phyloP scores from a whole-genome alignment of 2,329 filamentous ascomycete species.

The Claviceps purpurea region DNA sequence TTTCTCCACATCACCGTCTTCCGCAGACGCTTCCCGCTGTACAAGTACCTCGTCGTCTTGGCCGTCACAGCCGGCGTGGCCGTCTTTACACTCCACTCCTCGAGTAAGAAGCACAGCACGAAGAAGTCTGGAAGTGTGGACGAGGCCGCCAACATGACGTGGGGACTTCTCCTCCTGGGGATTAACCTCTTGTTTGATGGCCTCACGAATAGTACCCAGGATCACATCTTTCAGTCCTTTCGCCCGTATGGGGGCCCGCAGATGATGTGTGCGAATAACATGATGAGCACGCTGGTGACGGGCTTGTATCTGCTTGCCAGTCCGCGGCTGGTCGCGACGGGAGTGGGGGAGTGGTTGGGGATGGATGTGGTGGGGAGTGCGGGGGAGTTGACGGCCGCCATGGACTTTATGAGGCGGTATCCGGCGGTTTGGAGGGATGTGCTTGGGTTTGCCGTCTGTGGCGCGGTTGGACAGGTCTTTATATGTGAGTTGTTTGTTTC shows the following conservation, averaged over 20 bases:
- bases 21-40: conserved; percentile 75
- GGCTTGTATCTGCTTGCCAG: conserved; percentile 61
- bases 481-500: conserved; percentile 48
- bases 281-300: conserved; percentile 72
- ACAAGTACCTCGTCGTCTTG: conserved; percentile 90
- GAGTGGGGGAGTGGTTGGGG: conserved; percentile 49
- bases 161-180: conserved; percentile 70
- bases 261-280: conserved; percentile 98
- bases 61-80: conserved; percentile 87
- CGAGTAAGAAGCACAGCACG: conserved; percentile 33
- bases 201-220: conserved; percentile 90
- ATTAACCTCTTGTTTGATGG: conserved; percentile 94
- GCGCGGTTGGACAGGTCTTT: conserved; percentile 88
- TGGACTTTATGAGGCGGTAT: conserved; percentile 67
- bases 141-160: conserved; percentile 47
- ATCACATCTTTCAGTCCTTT: conserved; percentile 77
- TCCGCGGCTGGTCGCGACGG: conserved; percentile 64
- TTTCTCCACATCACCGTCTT: conserved; percentile 88
- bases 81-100: conserved; percentile 81
- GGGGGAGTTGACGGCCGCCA: conserved; percentile 67
- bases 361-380: conserved; percentile 51
- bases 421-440: conserved; percentile 79
- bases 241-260: conserved; percentile 78
- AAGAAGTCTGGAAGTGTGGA: conserved; percentile 21
- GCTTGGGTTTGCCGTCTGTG: conserved; percentile 77